Percentiles rank a stretch among this genome's conserved stretches.
phyloP scores from a whole-genome alignment of 2,329 filamentous ascomycete species.

The Aspergillus terreus region DNA sequence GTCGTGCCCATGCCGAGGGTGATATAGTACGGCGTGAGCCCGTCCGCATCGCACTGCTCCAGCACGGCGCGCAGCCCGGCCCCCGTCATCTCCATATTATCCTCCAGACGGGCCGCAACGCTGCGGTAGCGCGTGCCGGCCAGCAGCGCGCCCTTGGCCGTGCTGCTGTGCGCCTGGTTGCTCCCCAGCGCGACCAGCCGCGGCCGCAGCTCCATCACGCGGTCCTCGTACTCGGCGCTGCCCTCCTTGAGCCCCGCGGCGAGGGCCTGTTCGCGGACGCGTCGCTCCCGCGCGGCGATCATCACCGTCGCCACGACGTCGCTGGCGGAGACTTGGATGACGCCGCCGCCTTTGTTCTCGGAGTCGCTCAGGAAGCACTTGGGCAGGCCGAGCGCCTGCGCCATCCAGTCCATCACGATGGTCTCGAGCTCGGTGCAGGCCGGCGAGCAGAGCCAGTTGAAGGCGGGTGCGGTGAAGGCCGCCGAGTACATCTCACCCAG shows the following conservation, averaged over 20 bases:
- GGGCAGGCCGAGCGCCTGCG: conserved; percentile 69
- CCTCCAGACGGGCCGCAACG: conserved; percentile 59
- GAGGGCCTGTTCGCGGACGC: conserved; percentile 59
- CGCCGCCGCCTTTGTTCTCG: conserved; percentile 67
- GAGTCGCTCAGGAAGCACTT: conserved; percentile 69
- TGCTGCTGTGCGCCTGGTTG: conserved; percentile 75
- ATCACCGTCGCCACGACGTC: conserved; percentile 84
- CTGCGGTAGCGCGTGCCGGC: conserved; percentile 76
- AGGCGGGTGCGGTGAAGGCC: conserved; percentile 83
- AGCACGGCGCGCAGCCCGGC: conserved; percentile 59
- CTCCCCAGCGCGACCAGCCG: conserved; percentile 77
- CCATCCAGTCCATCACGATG: conserved; percentile 87
- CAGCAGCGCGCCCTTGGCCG: conserved; percentile 82
- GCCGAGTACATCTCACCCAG: conserved; percentile 90
- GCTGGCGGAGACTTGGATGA: conserved; percentile 89
- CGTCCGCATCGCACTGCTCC: conserved; percentile 61
- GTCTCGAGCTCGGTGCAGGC: conserved; percentile 93
- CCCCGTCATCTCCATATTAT: conserved; percentile 69
- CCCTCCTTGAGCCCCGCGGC: conserved; percentile 44
- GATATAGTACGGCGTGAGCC: conserved; percentile 80
- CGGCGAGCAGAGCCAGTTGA: conserved; percentile 96
- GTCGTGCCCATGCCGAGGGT: conserved; percentile 84
- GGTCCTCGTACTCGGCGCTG: conserved; percentile 63
- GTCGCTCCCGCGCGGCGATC: conserved; percentile 80
- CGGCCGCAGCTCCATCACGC: conserved; percentile 62